Evolutionary conservation across 176 grass and related monocot species (phyloP), one percentile per base, ranked within the genome.

Genomic region (Thalia dealbata): DNA sequence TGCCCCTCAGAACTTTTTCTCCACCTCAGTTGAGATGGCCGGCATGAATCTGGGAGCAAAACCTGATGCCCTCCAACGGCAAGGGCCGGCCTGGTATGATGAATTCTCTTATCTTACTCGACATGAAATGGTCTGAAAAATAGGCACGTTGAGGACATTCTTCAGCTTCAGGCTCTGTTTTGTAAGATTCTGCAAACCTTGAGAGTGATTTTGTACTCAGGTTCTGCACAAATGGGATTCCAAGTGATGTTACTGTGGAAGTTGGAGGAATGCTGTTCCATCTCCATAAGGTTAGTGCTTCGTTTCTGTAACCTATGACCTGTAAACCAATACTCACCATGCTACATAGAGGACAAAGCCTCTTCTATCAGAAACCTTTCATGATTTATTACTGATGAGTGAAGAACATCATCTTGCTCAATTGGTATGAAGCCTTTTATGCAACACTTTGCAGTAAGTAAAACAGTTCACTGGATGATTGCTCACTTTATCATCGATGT

Each of bases 1-100:
- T 48, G 45, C 6, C 45, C 45, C 45, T 48, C 1, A 48, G 45
- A 38, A 38, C 45, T 48, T 0, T 38, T 7, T n/a, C n/a, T n/a
- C n/a, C n/a, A n/a, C n/a, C n/a, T n/a, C n/a, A n/a, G 32, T 58
- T 16, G 58, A 21, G 67, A 91, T 91, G 91, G 78, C 83, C 15
- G 78, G 83, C 64, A 67, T 96, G 41, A 96, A 91, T 75, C 84
- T 96, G 61, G 88, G 85, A 72, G 88, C 86, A 64, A 96, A 96
- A 61, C 86, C 91, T 14, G 88, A 96, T 55, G 83, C 88, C 58
- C 91, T 96, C 88, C 83, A 79, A 70, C 75, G 82, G 75, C 88
- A 86, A 78, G 91, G 91, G 3, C 85, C 91, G 84, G 88, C 91
- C 48, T 96, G 88, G 91, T 91, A 89, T 59, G 64, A 19, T 27